phyloP scores from a whole-genome alignment of 495 filamentous ascomycete species.

The Talaromyces adpressus region DNA sequence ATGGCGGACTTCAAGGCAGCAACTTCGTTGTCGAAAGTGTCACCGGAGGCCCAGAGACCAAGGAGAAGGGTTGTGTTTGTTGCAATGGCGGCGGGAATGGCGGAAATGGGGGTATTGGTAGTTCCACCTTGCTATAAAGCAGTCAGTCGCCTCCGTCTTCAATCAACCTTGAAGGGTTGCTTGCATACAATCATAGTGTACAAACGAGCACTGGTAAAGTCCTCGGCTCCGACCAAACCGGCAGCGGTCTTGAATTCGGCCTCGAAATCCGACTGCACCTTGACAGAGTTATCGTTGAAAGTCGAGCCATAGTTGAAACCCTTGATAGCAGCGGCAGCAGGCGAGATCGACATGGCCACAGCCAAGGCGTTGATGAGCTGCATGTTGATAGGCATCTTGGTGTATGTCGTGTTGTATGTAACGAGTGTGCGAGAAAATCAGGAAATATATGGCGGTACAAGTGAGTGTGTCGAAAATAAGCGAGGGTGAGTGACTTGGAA shows the following conservation, averaged over 20 bases:
- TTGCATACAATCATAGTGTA: conserved; percentile 49
- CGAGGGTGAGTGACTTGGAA: background rate
- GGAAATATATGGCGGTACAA: background rate
- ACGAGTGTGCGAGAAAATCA: conserved; percentile 7
- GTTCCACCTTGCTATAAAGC: conserved; percentile 43
- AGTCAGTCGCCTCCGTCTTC: conserved; percentile 1
- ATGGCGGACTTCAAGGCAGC: conserved; percentile 59
- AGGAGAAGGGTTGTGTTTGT: conserved; percentile 67
- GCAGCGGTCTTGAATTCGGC: conserved; percentile 64
- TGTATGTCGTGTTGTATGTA: conserved; percentile 22
- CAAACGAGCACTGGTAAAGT: conserved; percentile 66
- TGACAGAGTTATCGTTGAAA: conserved; percentile 53
- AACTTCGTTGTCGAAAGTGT: conserved; percentile 62
- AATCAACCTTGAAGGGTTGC: background rate
- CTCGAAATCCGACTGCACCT: conserved; percentile 60
- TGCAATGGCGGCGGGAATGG: conserved; percentile 74
- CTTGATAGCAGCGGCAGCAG: conserved; percentile 44
- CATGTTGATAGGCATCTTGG: conserved; percentile 19
- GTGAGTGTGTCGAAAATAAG: background rate
- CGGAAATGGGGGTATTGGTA: conserved; percentile 51
- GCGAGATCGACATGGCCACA: conserved; percentile 37
- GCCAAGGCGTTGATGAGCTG: conserved; percentile 32
- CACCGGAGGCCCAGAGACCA: conserved; percentile 71
- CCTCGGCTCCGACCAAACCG: conserved; percentile 58
- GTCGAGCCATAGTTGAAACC: conserved; percentile 83